These are phyloP conservation scores for Polyporus tsugae DNA, from an alignment of 1,284 basidiomycete species.

Conservation along the genomic window DNA sequence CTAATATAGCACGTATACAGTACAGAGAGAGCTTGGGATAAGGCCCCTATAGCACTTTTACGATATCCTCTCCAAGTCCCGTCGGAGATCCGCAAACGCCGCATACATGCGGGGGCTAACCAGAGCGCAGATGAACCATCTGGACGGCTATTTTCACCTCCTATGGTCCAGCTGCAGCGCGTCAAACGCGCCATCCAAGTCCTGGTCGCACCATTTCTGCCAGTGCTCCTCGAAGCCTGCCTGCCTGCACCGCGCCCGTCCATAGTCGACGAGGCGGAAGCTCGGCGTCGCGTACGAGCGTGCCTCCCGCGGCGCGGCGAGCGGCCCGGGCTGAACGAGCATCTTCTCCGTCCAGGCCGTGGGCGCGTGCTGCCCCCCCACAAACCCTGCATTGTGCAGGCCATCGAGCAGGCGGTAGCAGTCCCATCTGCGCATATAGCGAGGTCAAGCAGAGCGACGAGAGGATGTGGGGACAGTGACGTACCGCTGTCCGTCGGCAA, in stretches of 20 bases:
- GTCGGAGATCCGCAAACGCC: not conserved
- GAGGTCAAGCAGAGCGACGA: not conserved
- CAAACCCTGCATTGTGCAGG: slow-evolving; percentile 49
- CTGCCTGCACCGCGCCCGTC: slow-evolving; percentile 27
- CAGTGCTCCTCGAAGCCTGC: slow-evolving; percentile 7
- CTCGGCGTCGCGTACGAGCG: slow-evolving; percentile 39
- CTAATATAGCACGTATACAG: not conserved
- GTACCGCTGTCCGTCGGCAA: slow-evolving; percentile 45
- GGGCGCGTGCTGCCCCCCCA: slow-evolving; percentile 42
- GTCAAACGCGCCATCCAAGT: slow-evolving; percentile 6
- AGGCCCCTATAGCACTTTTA: too few relatives aligned
- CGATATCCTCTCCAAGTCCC: not conserved
- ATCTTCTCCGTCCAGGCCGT: slow-evolving; percentile 50
- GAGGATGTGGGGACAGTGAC: slow-evolving; percentile 22
- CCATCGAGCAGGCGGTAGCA: slow-evolving; percentile 48
- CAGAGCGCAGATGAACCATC: not conserved
- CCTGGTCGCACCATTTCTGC: slow-evolving; percentile 11
- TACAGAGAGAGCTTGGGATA: not conserved
- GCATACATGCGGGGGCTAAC: not conserved
- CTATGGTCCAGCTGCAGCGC: slow-evolving; percentile 6
- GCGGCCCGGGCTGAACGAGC: slow-evolving; percentile 52
- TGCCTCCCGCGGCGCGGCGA: slow-evolving; percentile 40
- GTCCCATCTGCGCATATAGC: slow-evolving; percentile 40
- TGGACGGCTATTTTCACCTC: not conserved
- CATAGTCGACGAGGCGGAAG: slow-evolving; percentile 62